A percentile compares a stretch with the other conserved stretches of the same genome.
These are phyloP conservation scores for Verbascum thapsus DNA, from an alignment of 257 asterid species.

Conservation along the genomic window DNA sequence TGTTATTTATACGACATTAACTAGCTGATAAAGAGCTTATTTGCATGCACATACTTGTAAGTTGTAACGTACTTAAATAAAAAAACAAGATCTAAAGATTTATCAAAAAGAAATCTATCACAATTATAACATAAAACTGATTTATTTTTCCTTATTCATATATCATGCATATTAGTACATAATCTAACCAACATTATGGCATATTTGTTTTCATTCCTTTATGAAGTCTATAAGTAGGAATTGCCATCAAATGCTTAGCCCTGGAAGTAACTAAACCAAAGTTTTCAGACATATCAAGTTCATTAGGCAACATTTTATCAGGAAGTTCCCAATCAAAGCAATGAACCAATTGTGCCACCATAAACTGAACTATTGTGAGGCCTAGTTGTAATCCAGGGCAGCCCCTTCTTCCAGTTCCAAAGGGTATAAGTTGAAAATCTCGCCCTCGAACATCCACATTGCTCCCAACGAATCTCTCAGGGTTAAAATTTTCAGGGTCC, in stretches of 20 bases:
- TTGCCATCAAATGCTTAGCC: conserved; percentile 29
- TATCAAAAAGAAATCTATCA: too few relatives aligned
- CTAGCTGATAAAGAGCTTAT: too few relatives aligned
- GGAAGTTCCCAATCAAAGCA: conserved; percentile 42
- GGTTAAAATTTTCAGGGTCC: conserved; percentile 29
- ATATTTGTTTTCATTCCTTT: neutral
- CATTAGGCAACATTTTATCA: conserved; percentile 15
- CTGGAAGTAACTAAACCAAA: conserved; percentile 31
- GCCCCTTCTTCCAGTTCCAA: conserved; percentile 40
- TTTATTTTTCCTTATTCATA: too few relatives aligned
- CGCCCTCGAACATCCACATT: conserved; percentile 34
- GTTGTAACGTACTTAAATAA: too few relatives aligned
- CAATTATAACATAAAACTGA: too few relatives aligned
- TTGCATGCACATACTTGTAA: too few relatives aligned
- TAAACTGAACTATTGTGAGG: conserved; percentile 17
- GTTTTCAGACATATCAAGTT: conserved; percentile 34
- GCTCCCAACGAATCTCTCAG: conserved; percentile 36
- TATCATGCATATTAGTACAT: too few relatives aligned
- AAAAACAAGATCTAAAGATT: too few relatives aligned
- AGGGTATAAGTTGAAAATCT: conserved; percentile 38
- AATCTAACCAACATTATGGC: neutral
- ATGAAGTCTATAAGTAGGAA: conserved; percentile 14
- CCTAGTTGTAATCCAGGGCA: conserved; percentile 45
- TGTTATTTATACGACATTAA: too few relatives aligned
- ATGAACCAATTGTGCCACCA: conserved; percentile 43